Evolutionary conservation across 1,139 yeast species (phyloP).

Genomic region (Sporopachydermia cereana): DNA sequence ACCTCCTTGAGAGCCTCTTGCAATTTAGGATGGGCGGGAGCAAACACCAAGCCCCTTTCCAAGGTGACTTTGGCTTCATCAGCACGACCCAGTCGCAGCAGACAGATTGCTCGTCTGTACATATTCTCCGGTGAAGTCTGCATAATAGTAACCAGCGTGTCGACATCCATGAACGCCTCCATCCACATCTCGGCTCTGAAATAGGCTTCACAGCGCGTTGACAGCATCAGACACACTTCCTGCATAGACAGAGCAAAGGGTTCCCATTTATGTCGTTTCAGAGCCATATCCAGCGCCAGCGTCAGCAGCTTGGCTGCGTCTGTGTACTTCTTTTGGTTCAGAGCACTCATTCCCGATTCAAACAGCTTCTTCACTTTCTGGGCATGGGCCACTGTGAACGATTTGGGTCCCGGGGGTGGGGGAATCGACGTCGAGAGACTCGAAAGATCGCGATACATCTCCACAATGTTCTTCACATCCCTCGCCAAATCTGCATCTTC

Average conservation of each 20-base stretch:
- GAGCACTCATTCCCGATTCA: conserved; percentile 55
- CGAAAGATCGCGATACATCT: conserved; percentile 1
- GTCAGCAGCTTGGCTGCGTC: conserved; percentile 69
- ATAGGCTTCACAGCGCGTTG: conserved; percentile 77
- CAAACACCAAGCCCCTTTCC: conserved; percentile 57
- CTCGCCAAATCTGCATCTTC: not conserved
- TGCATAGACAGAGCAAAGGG: conserved; percentile 69
- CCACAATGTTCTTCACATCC: conserved; percentile 2
- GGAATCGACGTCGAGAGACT: conserved; percentile 4
- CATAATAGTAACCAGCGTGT: conserved; percentile 57
- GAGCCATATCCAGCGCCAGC: conserved; percentile 72
- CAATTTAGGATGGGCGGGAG: conserved; percentile 12
- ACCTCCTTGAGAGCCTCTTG: not conserved
- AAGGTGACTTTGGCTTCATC: conserved; percentile 65
- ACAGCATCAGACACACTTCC: conserved; percentile 60
- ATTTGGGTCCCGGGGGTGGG: not conserved
- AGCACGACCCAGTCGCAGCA: conserved; percentile 55
- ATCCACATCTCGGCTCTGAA: conserved; percentile 51
- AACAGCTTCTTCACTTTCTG: conserved; percentile 55
- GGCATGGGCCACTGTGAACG: not conserved
- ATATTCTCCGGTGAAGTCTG: conserved; percentile 63
- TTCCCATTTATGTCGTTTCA: conserved; percentile 78
- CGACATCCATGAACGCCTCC: conserved; percentile 75
- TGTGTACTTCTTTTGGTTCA: conserved; percentile 46
- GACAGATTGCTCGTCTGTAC: conserved; percentile 70